phyloP scores from a whole-genome alignment of 768 basidiomycete genomes.

The Pleurotus salmoneostramineus region DNA sequence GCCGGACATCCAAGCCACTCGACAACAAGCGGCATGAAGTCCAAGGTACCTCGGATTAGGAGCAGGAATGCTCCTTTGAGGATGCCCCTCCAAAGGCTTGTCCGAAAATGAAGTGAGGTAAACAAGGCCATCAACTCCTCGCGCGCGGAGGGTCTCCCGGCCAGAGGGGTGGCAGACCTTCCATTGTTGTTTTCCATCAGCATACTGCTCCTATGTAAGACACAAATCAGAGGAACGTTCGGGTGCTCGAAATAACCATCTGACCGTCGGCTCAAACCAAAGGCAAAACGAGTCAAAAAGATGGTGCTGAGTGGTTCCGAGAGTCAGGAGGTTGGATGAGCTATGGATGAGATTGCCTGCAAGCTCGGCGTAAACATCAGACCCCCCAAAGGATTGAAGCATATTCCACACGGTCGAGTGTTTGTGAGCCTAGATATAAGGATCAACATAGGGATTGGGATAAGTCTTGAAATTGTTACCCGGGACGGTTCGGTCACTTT shows the following conservation, averaged over 20 bases:
- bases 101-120: too few relatives aligned
- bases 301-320: constrained; percentile 14
- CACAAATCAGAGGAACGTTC: too few relatives aligned
- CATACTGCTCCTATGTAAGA: too few relatives aligned
- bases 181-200: too few relatives aligned
- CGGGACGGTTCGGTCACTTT: not conserved
- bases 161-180: too few relatives aligned
- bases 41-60: constrained; percentile 3
- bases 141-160: too few relatives aligned
- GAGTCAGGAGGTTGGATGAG: constrained; percentile 27
- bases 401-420: not conserved
- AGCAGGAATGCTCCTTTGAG: not conserved
- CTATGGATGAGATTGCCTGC: constrained; percentile 23
- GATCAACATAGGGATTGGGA: not conserved
- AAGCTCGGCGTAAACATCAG: constrained; percentile 14
- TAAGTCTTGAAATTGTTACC: not conserved
- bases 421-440: not conserved
- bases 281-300: constrained; percentile 23
- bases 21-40: constrained; percentile 9
- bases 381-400: not conserved
- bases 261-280: constrained; percentile 22
- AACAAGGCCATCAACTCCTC: too few relatives aligned
- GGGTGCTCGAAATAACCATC: too few relatives aligned
- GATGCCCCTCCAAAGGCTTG: too few relatives aligned
- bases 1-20: constrained; percentile 8